Percentiles rank a stretch among this genome's conserved stretches.
These are phyloP conservation scores for Verticillium tricorpus DNA, from an alignment of 2,329 filamentous ascomycete species.

Conservation along the genomic window DNA sequence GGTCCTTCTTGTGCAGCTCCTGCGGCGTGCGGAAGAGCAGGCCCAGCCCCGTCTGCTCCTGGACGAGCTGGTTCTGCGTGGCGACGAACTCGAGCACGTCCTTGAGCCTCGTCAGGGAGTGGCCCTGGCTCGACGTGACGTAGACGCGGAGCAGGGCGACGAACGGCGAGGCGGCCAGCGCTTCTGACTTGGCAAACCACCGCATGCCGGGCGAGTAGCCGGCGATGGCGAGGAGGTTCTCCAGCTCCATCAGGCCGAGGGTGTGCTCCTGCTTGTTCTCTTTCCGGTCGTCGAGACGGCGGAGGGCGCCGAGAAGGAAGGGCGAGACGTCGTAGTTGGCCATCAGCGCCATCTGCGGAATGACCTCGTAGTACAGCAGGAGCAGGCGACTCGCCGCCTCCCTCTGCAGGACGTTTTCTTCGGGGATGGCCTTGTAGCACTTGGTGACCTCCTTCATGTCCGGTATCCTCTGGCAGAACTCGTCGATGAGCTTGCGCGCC, in stretches of 20 bases:
- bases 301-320: constrained; percentile 65
- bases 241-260: constrained; percentile 67
- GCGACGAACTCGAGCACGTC: constrained; percentile 56
- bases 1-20: constrained; percentile 22
- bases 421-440: constrained; percentile 64
- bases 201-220: constrained; percentile 77
- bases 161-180: constrained; percentile 63
- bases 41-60: constrained; percentile 42
- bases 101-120: constrained; percentile 31
- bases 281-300: constrained; percentile 51
- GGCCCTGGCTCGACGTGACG: constrained; percentile 39
- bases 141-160: constrained; percentile 62
- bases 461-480: constrained; percentile 76
- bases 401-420: constrained; percentile 68
- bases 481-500: constrained; percentile 60
- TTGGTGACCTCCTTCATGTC: constrained; percentile 76
- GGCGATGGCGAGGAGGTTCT: constrained; percentile 77
- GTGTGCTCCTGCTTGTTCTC: constrained; percentile 45
- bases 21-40: constrained; percentile 38
- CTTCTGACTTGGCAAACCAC: constrained; percentile 78
- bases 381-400: constrained; percentile 77
- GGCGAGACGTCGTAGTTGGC: constrained; percentile 87
- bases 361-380: constrained; percentile 76
- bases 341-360: constrained; percentile 73
- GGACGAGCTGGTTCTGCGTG: constrained; percentile 63